These are phyloP conservation scores for Pelargonium exstipulatum DNA, from an alignment of 441 rosid genomes.

Conservation along the genomic window DNA sequence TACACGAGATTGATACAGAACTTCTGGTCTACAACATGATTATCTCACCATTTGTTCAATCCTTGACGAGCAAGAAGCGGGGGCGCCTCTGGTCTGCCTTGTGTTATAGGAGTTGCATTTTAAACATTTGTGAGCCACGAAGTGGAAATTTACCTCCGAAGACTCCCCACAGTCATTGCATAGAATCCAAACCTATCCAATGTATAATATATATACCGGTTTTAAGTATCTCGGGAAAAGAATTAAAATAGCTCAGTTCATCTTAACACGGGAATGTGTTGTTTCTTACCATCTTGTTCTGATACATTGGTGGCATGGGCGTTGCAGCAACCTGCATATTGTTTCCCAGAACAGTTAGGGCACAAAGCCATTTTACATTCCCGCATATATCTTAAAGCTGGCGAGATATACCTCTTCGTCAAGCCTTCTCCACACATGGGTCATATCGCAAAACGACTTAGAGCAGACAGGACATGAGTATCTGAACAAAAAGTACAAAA, in stretches of 20 bases:
- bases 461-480: conserved; percentile 86
- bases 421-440: conserved; percentile 55
- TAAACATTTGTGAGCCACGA: conserved; percentile 34
- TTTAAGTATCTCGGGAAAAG: background rate
- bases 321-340: conserved; percentile 33
- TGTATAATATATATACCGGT: background rate
- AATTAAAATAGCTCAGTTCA: background rate
- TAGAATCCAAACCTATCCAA: conserved; percentile 38
- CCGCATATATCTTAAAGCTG: no score
- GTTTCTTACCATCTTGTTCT: conserved; percentile 31
- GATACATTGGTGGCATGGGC: conserved; percentile 33
- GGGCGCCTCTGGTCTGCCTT: conserved; percentile 29
- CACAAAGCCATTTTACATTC: no score
- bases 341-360: background rate
- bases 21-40: background rate
- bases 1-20: background rate
- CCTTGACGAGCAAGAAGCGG: conserved; percentile 34
- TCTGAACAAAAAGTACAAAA: conserved; percentile 33
- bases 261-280: background rate
- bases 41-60: conserved; percentile 26
- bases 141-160: conserved; percentile 32
- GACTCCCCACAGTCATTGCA: conserved; percentile 39
- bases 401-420: conserved; percentile 51
- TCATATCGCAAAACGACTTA: conserved; percentile 68
- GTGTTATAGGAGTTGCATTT: conserved; percentile 41